Evolutionary conservation across 768 basidiomycete genomes (phyloP).

Genomic region (Tricholoma bakamatsutake): DNA sequence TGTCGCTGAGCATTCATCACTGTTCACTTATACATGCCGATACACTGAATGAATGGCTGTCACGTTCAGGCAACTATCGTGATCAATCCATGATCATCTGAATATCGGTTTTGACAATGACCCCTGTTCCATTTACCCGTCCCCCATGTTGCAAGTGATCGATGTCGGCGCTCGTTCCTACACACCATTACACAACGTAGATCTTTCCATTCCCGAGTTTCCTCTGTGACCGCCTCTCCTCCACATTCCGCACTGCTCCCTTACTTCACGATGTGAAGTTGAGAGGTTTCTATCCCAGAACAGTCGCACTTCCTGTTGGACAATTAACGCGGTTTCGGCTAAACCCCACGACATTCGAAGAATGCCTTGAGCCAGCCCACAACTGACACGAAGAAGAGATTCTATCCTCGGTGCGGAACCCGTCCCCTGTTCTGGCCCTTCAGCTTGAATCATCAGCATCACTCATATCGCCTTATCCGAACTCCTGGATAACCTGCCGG

Average conservation of each 20-base stretch:
- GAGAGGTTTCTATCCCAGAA: slow-evolving; percentile 10
- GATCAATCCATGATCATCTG: slow-evolving; percentile 16
- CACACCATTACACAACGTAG: slow-evolving; percentile 10
- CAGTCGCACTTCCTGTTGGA: slow-evolving; percentile 9
- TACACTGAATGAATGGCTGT: slow-evolving; percentile 22
- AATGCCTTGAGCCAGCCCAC: slow-evolving; percentile 10
- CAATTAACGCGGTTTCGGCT: slow-evolving; percentile 13
- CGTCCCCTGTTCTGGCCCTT: slow-evolving; percentile 8
- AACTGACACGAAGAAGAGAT: slow-evolving; percentile 15
- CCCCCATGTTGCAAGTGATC: slow-evolving; percentile 10
- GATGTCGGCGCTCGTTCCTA: slow-evolving; percentile 13
- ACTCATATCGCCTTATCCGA: slow-evolving; percentile 14
- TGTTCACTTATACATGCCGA: slow-evolving; percentile 13
- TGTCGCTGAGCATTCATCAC: slow-evolving; percentile 15
- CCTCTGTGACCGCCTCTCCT: slow-evolving; percentile 9
- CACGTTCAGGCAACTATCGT: slow-evolving; percentile 21
- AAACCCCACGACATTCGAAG: slow-evolving; percentile 15
- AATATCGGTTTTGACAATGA: neutral
- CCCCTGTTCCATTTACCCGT: neutral
- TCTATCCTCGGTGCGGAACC: slow-evolving; percentile 13
- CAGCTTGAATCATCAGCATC: slow-evolving; percentile 12
- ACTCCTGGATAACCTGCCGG: slow-evolving; percentile 13
- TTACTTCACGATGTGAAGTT: slow-evolving; percentile 10
- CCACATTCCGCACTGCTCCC: slow-evolving; percentile 11
- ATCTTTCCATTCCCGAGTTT: slow-evolving; percentile 14